These are phyloP conservation scores for Rhododendron simsii DNA, from an alignment of 148 eudicot genomes.

Conservation along the genomic window DNA sequence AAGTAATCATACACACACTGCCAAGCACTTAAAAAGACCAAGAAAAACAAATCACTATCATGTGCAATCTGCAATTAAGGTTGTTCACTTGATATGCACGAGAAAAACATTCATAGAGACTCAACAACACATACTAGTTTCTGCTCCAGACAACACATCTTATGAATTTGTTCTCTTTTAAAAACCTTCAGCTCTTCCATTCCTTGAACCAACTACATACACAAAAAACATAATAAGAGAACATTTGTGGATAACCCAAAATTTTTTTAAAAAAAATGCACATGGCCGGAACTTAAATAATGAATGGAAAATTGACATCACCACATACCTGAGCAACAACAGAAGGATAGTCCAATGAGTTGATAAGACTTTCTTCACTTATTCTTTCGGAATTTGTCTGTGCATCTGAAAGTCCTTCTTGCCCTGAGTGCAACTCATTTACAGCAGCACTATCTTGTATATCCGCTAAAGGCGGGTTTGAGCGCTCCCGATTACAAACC, in stretches of 20 bases:
- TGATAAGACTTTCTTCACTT: constrained; percentile 21
- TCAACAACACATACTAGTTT: constrained; percentile 47
- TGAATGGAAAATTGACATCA: not conserved
- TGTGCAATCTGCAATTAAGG: not conserved
- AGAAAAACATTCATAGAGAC: not conserved
- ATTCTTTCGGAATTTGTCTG: constrained; percentile 23
- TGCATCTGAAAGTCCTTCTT: constrained; percentile 10
- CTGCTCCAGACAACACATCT: constrained; percentile 39
- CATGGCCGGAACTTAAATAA: not conserved
- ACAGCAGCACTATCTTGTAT: constrained; percentile 21
- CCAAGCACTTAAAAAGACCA: not conserved
- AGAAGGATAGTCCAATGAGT: constrained; percentile 28
- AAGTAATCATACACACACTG: not conserved
- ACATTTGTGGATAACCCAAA: not conserved
- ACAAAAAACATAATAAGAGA: constrained; percentile 6
- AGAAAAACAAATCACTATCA: not conserved
- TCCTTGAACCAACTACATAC: constrained; percentile 48
- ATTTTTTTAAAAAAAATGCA: not conserved
- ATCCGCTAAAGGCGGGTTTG: constrained; percentile 13
- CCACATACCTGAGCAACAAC: constrained; percentile 38
- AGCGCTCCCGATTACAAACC: constrained; percentile 26
- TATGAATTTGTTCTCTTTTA: constrained; percentile 34
- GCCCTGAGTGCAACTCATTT: constrained; percentile 15
- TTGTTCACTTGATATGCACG: not conserved
- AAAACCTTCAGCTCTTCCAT: constrained; percentile 49